Base-by-base conservation (phyloP, 441 rosid species). In the Geranium incanum region DNA sequence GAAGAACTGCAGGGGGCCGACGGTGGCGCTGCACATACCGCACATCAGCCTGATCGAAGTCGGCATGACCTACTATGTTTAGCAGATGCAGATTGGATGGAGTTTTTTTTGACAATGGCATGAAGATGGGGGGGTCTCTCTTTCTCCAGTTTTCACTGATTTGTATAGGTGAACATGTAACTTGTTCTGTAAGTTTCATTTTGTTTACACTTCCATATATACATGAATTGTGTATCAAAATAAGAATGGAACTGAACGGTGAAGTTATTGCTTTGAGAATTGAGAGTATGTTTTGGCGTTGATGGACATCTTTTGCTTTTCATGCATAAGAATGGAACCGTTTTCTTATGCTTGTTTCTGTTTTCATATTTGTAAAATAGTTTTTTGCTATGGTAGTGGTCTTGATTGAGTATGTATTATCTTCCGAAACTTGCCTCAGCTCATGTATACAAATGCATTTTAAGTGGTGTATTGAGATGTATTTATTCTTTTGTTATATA, bases 41-140 rank as follows among this genome's bases (percentile, higher is more conserved):
- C 98, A 88, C 80, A 91, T 87, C 74, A 91, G 89, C 81, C 96
- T 93, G 15, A 87, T 91, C 60, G 98, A 93, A 87, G 97, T 93
- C 62, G 98, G 98, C 70, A 89, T 93, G 95, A 88, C 91, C 71
- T 93, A 93, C 81, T 84, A 87, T 81, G 97, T 93, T 38, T 93
- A 87, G 63, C 18, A n/a, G 8, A 57, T 52, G 33, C 33, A 28
- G 33, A 28, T 16, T 4, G 9, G 19, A 57, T 6, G 63, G 23
- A 16, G 6, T 12, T 52, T 41, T 41, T 6, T 28, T 28, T 28
- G 52, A 45, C 52, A 45, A 45, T 9, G 6, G 52, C 33, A 28
- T 28, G 52, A 45, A 45, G 52, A 9, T 8, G 9, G 9, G 15
- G 3, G 18, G 63, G 63, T 16, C 63, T 57, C 63, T 4, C 18